These are phyloP conservation scores for Yarrowia keelungensis DNA, from an alignment of 805 yeast genomes.

Conservation along the genomic window DNA sequence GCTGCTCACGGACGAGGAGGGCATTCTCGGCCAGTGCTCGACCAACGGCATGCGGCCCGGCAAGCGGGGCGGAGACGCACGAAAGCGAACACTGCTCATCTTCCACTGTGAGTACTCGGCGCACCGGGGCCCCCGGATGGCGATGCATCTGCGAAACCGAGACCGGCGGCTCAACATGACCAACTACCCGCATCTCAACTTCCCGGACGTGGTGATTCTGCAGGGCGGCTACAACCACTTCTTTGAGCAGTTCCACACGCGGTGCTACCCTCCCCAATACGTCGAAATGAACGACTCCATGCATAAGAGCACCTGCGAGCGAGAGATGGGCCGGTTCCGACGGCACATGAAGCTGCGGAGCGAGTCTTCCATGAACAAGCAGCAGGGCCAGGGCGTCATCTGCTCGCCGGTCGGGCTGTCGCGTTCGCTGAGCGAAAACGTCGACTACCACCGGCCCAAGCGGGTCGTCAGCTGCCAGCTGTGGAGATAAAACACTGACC, in stretches of 20 bases:
- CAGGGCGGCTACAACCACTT: constrained; percentile 92
- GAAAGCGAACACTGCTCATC: constrained; percentile 61
- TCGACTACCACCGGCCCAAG: constrained; percentile 34
- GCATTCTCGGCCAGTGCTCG: constrained; percentile 41
- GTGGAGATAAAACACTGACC: constrained; percentile 8
- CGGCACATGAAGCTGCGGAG: constrained; percentile 50
- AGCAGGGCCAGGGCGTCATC: constrained; percentile 21
- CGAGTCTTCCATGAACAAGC: constrained; percentile 16
- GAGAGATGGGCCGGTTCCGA: constrained; percentile 61
- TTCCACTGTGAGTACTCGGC: constrained; percentile 96
- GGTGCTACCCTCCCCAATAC: constrained; percentile 80
- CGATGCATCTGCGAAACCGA: constrained; percentile 78
- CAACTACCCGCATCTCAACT: constrained; percentile 78
- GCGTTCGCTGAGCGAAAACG: constrained; percentile 38
- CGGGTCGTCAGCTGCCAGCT: constrained; percentile 37
- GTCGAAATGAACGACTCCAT: constrained; percentile 80
- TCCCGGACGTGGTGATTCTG: constrained; percentile 86
- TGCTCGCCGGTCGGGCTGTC: constrained; percentile 35
- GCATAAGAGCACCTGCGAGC: constrained; percentile 58
- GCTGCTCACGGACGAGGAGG: constrained; percentile 54
- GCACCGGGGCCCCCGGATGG: constrained; percentile 93
- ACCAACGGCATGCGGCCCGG: constrained; percentile 10
- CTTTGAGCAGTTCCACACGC: constrained; percentile 61
- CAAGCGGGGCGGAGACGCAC: constrained; percentile 32
- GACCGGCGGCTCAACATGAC: constrained; percentile 79